Conservation (phyloP, 306 rosid species). For the Cucurbita moschata region DNA sequence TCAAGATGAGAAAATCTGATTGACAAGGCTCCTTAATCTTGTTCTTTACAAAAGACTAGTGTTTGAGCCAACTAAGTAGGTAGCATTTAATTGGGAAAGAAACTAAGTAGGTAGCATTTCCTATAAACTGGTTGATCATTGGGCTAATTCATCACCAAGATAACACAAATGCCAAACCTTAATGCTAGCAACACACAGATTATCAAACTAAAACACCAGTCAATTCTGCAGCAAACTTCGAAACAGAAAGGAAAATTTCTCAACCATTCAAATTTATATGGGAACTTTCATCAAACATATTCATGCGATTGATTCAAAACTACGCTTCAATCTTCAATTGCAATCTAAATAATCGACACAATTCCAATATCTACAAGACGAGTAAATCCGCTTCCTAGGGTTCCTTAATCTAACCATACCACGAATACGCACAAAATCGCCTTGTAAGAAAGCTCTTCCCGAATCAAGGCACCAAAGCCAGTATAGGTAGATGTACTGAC, state of each 20-base stretch:
- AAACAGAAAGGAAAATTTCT: background rate
- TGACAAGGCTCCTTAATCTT: background rate
- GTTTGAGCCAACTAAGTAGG: too few species aligned
- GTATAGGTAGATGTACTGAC: slow-evolving; percentile 56
- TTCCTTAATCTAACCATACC: slow-evolving; percentile 6
- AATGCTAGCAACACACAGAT: too few species aligned
- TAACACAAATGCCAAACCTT: background rate
- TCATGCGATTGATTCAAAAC: background rate
- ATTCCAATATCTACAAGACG: background rate
- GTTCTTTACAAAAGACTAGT: background rate
- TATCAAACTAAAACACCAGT: background rate
- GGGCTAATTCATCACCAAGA: too few species aligned
- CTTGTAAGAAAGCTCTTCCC: slow-evolving; percentile 75
- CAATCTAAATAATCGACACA: background rate
- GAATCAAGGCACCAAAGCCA: slow-evolving; percentile 79
- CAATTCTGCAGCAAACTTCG: background rate
- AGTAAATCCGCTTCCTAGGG: background rate
- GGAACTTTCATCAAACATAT: slow-evolving; percentile 6
- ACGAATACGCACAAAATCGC: slow-evolving; percentile 10
- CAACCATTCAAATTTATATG: background rate
- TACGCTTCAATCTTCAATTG: background rate
- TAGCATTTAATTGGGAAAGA: too few species aligned
- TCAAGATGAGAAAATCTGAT: background rate
- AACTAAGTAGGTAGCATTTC: too few species aligned
- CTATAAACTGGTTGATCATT: too few species aligned